Evolutionary conservation across 768 basidiomycete species (phyloP).

Genomic region (Chlorophyllum brunneum): DNA sequence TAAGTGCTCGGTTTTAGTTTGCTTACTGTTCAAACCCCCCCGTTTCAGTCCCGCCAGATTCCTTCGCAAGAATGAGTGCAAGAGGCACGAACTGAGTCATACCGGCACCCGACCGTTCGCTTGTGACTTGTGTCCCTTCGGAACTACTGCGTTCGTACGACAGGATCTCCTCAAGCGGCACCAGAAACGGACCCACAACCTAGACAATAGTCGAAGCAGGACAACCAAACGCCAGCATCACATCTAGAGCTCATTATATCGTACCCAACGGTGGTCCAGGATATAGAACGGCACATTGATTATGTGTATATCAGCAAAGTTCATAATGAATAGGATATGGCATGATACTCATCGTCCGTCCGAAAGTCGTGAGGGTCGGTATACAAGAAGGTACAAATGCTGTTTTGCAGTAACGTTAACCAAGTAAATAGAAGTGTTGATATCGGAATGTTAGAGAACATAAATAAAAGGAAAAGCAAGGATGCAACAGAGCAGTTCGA

Average conservation of each 20-base stretch:
- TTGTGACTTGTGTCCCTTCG: slow-evolving; percentile 49
- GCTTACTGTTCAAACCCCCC: slow-evolving; percentile 1
- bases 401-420: slow-evolving; percentile 3
- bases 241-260: background rate
- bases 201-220: slow-evolving; percentile 27
- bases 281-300: background rate
- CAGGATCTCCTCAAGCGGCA: slow-evolving; percentile 69
- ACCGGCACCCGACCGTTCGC: slow-evolving; percentile 53
- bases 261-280: background rate
- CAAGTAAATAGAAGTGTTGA: background rate
- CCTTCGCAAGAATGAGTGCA: slow-evolving; percentile 74
- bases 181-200: slow-evolving; percentile 51
- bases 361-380: slow-evolving; percentile 3
- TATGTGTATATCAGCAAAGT: slow-evolving; percentile 3
- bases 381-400: slow-evolving; percentile 8
- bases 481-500: slow-evolving; percentile 3
- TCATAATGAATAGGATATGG: slow-evolving; percentile 1
- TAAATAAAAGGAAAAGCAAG: background rate
- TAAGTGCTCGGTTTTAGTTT: slow-evolving; percentile 27
- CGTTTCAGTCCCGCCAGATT: slow-evolving; percentile 53
- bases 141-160: slow-evolving; percentile 53
- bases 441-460: background rate
- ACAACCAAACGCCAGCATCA: slow-evolving; percentile 20
- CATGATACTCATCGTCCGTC: background rate
- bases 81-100: slow-evolving; percentile 69